Evolutionary conservation across 441 rosid genomes (phyloP), one percentile per base, ranked within the genome.

Genomic region (Bocquillonia castaneifolia): DNA sequence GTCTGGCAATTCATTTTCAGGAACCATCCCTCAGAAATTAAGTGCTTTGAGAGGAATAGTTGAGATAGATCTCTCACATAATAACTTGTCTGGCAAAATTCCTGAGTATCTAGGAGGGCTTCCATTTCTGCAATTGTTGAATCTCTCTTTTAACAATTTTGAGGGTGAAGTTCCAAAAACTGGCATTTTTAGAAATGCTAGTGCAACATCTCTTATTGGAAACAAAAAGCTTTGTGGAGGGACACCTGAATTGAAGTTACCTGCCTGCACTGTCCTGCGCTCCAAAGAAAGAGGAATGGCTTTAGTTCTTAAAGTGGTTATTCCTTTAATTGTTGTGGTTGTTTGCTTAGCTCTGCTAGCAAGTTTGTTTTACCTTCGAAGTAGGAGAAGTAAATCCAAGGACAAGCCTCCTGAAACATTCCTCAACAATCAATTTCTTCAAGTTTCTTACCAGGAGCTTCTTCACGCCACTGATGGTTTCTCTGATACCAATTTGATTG

Each of bases 171-270:
- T 71, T 23, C 75, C 76, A 0, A 28, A n/a, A 13, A 10, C 13
- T 10, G 73, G 75, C 26, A 25, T 53, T 10, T 66, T 74, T 13
- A 9, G 2, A 50, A 72, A 80, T 32, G 25, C 51, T 5, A 69
- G 42, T 29, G 29, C 23, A 0, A 0, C 60, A 15, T 63, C 64
- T 10, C 2, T 80, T 6, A 0, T 10, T 3, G 79, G 78, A 20
- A 77, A 74, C 70, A 32, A 14, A 2, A 37, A 37, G 42, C 75
- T 77, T 26, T 74, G 73, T 66, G 83, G 83, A 6, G 79, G 83
- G 7, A n/a, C 63, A 0, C 28, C 31, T 0, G 64, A 44, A 29
- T 36, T 74, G 31, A 64, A 69, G 44, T 64, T 72, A 10, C 69
- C 69, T 2, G 3, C 45, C 6, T 71, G 72, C 25, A 39, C 31